Percentiles rank a stretch among this genome's conserved stretches.
phyloP scores from a whole-genome alignment of 495 filamentous ascomycete genomes.

The Evansstolkia leycettana region DNA sequence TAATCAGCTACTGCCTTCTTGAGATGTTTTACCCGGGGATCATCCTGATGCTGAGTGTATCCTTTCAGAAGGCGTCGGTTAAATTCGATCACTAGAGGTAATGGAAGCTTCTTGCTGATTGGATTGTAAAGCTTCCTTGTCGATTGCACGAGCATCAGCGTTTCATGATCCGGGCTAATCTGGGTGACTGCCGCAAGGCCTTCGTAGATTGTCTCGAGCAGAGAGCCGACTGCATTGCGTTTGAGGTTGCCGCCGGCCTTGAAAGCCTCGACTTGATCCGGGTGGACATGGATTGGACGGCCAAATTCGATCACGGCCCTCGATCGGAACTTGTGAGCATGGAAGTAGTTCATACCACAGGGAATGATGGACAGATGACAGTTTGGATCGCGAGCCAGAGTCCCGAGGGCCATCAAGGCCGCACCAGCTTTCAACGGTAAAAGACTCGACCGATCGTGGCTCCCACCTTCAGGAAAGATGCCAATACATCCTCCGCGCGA shows the following conservation, averaged over 20 bases:
- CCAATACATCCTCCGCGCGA: constrained; percentile 66
- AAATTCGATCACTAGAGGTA: constrained; percentile 74
- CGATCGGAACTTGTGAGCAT: constrained; percentile 83
- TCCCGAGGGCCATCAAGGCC: constrained; percentile 84
- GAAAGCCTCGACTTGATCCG: constrained; percentile 65
- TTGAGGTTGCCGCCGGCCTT: constrained; percentile 50
- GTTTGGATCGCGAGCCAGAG: constrained; percentile 58
- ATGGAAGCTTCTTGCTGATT: constrained; percentile 67
- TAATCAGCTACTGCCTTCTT: constrained; percentile 61
- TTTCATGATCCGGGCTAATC: constrained; percentile 74
- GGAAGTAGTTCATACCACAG: constrained; percentile 90
- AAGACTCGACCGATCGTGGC: constrained; percentile 75
- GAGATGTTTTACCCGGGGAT: constrained; percentile 58
- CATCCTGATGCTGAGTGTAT: constrained; percentile 70
- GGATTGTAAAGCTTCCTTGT: constrained; percentile 74
- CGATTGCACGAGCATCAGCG: constrained; percentile 80
- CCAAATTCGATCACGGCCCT: constrained; percentile 82
- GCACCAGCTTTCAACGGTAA: constrained; percentile 80
- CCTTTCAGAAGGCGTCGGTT: constrained; percentile 72
- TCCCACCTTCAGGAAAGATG: constrained; percentile 82
- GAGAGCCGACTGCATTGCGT: constrained; percentile 56
- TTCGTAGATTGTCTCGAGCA: constrained; percentile 64
- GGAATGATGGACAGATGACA: constrained; percentile 75
- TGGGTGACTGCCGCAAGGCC: constrained; percentile 67
- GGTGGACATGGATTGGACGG: constrained; percentile 57